Evolutionary conservation across 2,329 filamentous ascomycete genomes (phyloP), one percentile per base, ranked within the genome.

Genomic region (Kalaharituber pfeilii): DNA sequence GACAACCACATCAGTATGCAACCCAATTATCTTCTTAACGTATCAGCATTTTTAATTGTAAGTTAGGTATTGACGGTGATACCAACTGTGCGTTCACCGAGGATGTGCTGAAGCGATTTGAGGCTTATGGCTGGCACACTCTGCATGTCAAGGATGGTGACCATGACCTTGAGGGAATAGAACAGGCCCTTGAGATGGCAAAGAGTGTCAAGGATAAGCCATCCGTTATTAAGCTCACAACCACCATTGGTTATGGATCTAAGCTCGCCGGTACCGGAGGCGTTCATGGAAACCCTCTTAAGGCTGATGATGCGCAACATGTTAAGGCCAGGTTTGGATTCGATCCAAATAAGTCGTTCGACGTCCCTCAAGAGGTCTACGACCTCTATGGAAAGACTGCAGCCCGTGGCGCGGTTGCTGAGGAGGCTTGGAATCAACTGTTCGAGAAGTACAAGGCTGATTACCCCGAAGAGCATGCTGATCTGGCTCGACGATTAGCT

Each of bases 51-150:
- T 25, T 3, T 27, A 20, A 26, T 28, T n/a, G 3, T 2, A 13
- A 9, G 9, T 22, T 50, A 50, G 47, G 77, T 66, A 81, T 81
- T 68, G 91, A 98, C 68, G 91, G 91, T 71, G 84, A 94, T 76
- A 96, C 84, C 73, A 91, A 91, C 74, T 81, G 79, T 67, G 83
- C 91, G 63, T 96, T 98, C 77, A 98, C 91, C 57, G 91, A 98
- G 75, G 88, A 98, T 65, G 89, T 96, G 58, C 70, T 77, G 66
- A 91, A 93, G 79, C 82, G 89, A 67, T 96, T 96, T 71, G 86
- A 96, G 75, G 70, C 91, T 58, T 98, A 95, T 71, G 91, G 88
- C 74, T 98, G 91, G 91, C 87, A 98, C 72, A 80, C 82, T 57
- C 73, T 85, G 67, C 76, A 77, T 69, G 88, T 98, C 69, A 74